A percentile compares a stretch with the other conserved stretches of the same genome.
Evolutionary conservation across 1,139 yeast species (phyloP).

Genomic region (Pichia sp.): DNA sequence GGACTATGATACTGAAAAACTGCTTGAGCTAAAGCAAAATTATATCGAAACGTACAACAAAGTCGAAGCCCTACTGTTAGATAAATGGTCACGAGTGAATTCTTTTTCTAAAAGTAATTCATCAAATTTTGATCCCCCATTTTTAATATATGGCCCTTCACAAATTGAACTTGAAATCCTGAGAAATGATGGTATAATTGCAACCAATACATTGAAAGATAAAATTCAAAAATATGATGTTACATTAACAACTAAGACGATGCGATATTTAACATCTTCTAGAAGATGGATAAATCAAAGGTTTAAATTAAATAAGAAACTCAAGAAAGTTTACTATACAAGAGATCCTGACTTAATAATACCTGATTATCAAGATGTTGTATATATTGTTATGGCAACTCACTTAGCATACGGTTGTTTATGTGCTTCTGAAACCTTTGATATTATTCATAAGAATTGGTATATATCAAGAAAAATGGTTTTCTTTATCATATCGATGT

Average conservation of each 20-base stretch:
- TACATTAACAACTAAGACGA: constrained; percentile 23
- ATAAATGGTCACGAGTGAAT: constrained; percentile 11
- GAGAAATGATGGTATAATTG: constrained; percentile 22
- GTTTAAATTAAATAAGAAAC: constrained; percentile 18
- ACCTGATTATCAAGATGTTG: constrained; percentile 25
- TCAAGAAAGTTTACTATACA: constrained; percentile 21
- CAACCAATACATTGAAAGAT: constrained; percentile 22
- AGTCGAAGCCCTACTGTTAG: constrained; percentile 11
- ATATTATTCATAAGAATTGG: constrained; percentile 25
- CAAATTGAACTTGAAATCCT: constrained; percentile 27
- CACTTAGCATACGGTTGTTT: constrained; percentile 23
- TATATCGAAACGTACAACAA: constrained; percentile 9
- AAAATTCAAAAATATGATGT: constrained; percentile 22
- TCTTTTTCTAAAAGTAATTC: constrained; percentile 1
- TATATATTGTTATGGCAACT: constrained; percentile 27
- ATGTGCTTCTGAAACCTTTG: constrained; percentile 20
- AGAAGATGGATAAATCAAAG: constrained; percentile 29
- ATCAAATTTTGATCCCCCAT: constrained; percentile 14
- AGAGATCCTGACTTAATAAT: constrained; percentile 25
- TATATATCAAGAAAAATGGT: constrained; percentile 26
- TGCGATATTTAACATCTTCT: constrained; percentile 27
- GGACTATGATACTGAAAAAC: constrained; percentile 5
- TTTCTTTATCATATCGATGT: constrained; percentile 15
- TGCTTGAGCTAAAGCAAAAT: constrained; percentile 5
- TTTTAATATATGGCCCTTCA: constrained; percentile 29